These are phyloP conservation scores for Phytophthora pinifolia DNA, from an alignment of 352 stramenopile species.

Conservation along the genomic window DNA sequence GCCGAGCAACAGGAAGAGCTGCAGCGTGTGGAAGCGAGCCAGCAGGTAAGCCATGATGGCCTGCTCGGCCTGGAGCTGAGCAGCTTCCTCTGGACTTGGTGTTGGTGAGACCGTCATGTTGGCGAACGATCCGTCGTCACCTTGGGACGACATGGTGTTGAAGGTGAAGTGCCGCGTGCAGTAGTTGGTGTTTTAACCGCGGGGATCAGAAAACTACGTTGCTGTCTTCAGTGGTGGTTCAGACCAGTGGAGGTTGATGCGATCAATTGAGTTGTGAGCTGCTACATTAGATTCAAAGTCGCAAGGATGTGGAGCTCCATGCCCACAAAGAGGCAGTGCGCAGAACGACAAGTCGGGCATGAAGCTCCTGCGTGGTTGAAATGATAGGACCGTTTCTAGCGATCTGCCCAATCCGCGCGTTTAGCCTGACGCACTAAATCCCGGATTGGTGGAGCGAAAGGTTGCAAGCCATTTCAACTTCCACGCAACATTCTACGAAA, in stretches of 20 bases:
- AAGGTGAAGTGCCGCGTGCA: not conserved
- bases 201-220: constrained; percentile 14
- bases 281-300: not conserved
- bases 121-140: constrained; percentile 6
- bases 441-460: constrained; percentile 20
- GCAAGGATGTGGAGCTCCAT: constrained; percentile 5
- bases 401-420: constrained; percentile 6
- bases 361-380: not conserved
- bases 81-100: constrained; percentile 34
- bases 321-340: constrained; percentile 8
- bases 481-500: constrained; percentile 14
- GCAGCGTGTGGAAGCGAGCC: constrained; percentile 44
- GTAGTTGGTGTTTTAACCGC: constrained; percentile 6
- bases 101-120: constrained; percentile 14
- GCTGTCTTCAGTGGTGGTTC: constrained; percentile 4
- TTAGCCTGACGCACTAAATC: constrained; percentile 10
- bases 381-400: not conserved
- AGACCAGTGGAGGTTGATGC: constrained; percentile 4
- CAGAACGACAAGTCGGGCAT: constrained; percentile 10
- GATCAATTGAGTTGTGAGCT: constrained; percentile 30
- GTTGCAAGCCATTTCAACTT: constrained; percentile 22
- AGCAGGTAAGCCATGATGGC: constrained; percentile 41
- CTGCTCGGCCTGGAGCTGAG: constrained; percentile 28
- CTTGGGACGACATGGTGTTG: constrained; percentile 24
- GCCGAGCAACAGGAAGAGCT: constrained; percentile 53